A percentile compares a stretch with the other conserved stretches of the same genome.
phyloP scores from a whole-genome alignment of 2,329 filamentous ascomycete genomes.

The Exophiala sideris region DNA sequence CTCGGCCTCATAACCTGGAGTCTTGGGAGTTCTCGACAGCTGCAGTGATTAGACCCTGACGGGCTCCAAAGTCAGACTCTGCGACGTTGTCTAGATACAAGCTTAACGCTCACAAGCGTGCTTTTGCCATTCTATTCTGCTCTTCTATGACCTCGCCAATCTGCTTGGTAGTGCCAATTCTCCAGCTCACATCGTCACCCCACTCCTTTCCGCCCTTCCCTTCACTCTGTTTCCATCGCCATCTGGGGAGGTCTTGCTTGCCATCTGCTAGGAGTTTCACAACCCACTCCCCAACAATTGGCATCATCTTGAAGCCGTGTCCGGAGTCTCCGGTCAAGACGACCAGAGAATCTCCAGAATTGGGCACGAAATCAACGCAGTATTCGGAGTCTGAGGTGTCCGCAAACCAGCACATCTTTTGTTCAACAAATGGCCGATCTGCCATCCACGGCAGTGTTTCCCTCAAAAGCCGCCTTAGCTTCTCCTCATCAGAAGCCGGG shows the following conservation, averaged over 20 bases:
- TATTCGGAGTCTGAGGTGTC: constrained; percentile 61
- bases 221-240: constrained; percentile 50
- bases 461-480: constrained; percentile 49
- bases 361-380: constrained; percentile 58
- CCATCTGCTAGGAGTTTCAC: constrained; percentile 45
- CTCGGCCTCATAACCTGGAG: no score
- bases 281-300: constrained; percentile 57
- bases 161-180: constrained; percentile 36
- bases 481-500: constrained; percentile 52
- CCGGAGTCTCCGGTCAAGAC: constrained; percentile 58
- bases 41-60: no score
- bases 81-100: no score
- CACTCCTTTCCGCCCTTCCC: constrained; percentile 35
- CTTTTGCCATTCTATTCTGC: constrained; percentile 6
- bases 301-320: constrained; percentile 63
- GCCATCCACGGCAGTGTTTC: constrained; percentile 54
- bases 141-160: constrained; percentile 18
- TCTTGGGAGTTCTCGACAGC: no score
- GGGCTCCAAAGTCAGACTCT: no score
- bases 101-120: constrained; percentile 6
- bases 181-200: constrained; percentile 49
- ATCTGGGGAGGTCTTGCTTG: constrained; percentile 45
- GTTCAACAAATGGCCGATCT: constrained; percentile 55
- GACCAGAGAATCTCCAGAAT: constrained; percentile 46
- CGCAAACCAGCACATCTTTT: constrained; percentile 62